phyloP scores from a whole-genome alignment of 495 filamentous ascomycete genomes.

The Bryoglossum gracile region DNA sequence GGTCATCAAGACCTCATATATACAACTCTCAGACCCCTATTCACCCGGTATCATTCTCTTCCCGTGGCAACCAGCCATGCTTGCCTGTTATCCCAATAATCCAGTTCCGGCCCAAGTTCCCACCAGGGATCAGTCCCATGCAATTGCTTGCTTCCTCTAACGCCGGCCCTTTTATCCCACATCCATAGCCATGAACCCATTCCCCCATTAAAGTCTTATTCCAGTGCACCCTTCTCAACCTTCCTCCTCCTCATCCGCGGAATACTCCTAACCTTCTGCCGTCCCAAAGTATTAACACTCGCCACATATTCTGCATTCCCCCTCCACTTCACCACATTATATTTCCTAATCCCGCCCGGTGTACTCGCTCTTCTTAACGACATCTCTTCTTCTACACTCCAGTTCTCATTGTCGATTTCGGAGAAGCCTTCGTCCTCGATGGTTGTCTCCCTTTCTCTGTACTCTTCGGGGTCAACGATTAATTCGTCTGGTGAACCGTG shows the following conservation, averaged over 20 bases:
- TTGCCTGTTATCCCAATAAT: too few relatives aligned
- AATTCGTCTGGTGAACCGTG: not conserved
- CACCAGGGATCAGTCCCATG: too few relatives aligned
- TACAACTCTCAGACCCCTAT: too few relatives aligned
- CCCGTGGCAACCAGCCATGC: too few relatives aligned
- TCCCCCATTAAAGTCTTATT: constrained; percentile 1
- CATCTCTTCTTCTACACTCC: constrained; percentile 7
- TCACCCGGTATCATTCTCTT: too few relatives aligned
- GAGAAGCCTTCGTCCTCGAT: constrained; percentile 22
- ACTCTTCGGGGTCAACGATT: not conserved
- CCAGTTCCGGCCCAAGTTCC: too few relatives aligned
- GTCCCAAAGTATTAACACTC: not conserved
- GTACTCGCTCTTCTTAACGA: constrained; percentile 16
- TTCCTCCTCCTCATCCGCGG: constrained; percentile 21
- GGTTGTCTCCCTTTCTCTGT: not conserved
- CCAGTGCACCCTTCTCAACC: not conserved
- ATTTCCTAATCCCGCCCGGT: constrained; percentile 21
- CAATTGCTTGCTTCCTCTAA: too few relatives aligned
- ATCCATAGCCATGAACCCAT: too few relatives aligned
- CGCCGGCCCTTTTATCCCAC: too few relatives aligned
- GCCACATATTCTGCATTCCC: constrained; percentile 4
- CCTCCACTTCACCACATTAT: constrained; percentile 3
- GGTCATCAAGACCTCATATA: too few relatives aligned
- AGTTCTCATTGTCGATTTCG: constrained; percentile 14
- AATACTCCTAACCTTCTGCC: constrained; percentile 13